Evolutionary conservation across 352 stramenopile species (phyloP).

Genomic region (Phytophthora palmivora): DNA sequence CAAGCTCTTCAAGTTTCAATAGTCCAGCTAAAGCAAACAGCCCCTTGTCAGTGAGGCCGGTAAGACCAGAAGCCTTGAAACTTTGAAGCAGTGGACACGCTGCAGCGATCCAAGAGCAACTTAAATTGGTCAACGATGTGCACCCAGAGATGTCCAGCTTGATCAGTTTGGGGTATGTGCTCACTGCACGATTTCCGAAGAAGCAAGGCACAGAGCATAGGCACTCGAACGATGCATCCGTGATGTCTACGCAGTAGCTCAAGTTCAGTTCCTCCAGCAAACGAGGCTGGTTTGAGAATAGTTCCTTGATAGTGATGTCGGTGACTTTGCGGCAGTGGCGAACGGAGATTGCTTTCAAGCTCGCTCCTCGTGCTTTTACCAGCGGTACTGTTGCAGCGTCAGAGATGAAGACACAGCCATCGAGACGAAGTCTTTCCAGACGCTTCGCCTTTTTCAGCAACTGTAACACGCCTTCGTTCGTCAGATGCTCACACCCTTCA

Average conservation of each 20-base stretch:
- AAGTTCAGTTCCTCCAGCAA: constrained; percentile 67
- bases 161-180: constrained; percentile 50
- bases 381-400: constrained; percentile 49
- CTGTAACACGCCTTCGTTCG: constrained; percentile 50
- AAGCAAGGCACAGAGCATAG: constrained; percentile 59
- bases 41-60: constrained; percentile 66
- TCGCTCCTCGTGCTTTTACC: constrained; percentile 39
- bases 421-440: constrained; percentile 52
- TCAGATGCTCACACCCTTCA: constrained; percentile 58
- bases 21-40: constrained; percentile 58
- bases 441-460: constrained; percentile 47
- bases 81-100: constrained; percentile 61
- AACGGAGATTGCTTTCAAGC: constrained; percentile 54
- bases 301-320: constrained; percentile 48
- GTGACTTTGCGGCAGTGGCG: constrained; percentile 46
- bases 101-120: constrained; percentile 66
- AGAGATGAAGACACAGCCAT: constrained; percentile 52
- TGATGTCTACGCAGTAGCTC: constrained; percentile 55
- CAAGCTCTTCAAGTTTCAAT: constrained; percentile 55
- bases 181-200: constrained; percentile 53
- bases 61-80: constrained; percentile 52
- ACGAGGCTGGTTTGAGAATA: constrained; percentile 56
- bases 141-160: constrained; percentile 70
- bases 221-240: constrained; percentile 64
- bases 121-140: constrained; percentile 53